Base-by-base conservation (phyloP, 495 filamentous ascomycete species). In the Hypoxylon intermedium region DNA sequence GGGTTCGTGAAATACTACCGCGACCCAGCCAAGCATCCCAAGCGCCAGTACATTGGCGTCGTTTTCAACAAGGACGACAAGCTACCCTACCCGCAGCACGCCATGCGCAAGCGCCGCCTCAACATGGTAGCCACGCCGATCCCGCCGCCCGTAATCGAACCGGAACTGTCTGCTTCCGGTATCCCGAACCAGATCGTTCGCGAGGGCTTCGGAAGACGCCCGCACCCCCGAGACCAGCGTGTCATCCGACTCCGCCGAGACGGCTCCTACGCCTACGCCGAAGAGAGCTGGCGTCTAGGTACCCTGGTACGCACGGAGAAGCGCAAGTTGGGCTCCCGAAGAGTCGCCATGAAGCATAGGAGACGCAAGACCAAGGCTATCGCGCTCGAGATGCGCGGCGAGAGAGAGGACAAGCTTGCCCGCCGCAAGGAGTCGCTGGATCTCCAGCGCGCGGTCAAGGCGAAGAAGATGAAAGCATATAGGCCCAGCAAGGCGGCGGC, bases 1-100 rank as follows among this genome's bases (percentile, higher is more conserved):
- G 94, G 94, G 37, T 98, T 93, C 75, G 94, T 99, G 41, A 90
- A 91, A 59, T 99, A 96, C 80, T 99, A 99, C 79, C 85, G 86
- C 53, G 93, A 97, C 64, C 93, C 92, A 1, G 67, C 79, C 44
- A 80, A 76, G 24, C 90, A 96, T 69, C 87, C 92, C 1, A 89
- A 89, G 41, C 84, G 92, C 40, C 87, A 92, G 70, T 98, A 89
- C 75, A 99, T 99, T 70, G 94, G 94, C 41, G 85, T 99, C 44
- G 88, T 87, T 12, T 90, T 96, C 74, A 82, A 90, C 69, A 88
- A 89, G 68, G 77, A 87, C 0, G 80, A 89, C 59, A 77, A 59
- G 15, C 84, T 98, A 18, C 95, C 94, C 2, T 83, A 87, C 61
- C 90, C 91, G 0, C 72, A 70, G 34, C 87, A 92, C 64, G 85